A percentile compares a stretch with the other conserved stretches of the same genome.
These are phyloP conservation scores for Diutina catenulata DNA, from an alignment of 1,139 yeast genomes.

Conservation along the genomic window DNA sequence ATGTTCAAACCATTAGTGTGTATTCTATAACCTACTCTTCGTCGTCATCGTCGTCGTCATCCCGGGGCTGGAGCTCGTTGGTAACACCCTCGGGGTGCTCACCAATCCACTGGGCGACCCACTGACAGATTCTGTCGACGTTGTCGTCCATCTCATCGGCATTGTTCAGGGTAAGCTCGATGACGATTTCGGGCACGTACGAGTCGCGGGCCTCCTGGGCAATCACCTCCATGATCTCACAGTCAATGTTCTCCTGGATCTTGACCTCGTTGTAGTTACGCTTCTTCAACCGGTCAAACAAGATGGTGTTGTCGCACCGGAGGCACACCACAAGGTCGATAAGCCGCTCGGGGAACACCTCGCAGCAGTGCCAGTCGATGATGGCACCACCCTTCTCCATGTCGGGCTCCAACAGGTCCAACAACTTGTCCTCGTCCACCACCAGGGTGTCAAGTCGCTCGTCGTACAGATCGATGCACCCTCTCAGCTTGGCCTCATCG, in stretches of 20 bases:
- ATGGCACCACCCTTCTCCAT: slow-evolving; percentile 76
- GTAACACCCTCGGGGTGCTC: slow-evolving; percentile 34
- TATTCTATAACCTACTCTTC: slow-evolving; percentile 3
- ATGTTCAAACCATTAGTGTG: no score
- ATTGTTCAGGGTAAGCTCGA: slow-evolving; percentile 61
- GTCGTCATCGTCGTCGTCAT: slow-evolving; percentile 5
- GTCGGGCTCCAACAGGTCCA: slow-evolving; percentile 72
- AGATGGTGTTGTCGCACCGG: slow-evolving; percentile 57
- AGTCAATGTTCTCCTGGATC: slow-evolving; percentile 85
- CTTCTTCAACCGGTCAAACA: slow-evolving; percentile 64
- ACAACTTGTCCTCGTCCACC: slow-evolving; percentile 82
- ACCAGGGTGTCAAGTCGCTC: slow-evolving; percentile 75
- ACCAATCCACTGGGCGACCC: slow-evolving; percentile 65
- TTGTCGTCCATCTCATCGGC: slow-evolving; percentile 73
- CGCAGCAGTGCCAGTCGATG: slow-evolving; percentile 97
- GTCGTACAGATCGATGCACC: slow-evolving; percentile 77
- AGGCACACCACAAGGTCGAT: slow-evolving; percentile 88
- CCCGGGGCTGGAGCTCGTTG: slow-evolving; percentile 14
- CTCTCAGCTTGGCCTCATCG: slow-evolving; percentile 68
- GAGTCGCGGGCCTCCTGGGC: slow-evolving; percentile 77
- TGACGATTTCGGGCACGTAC: slow-evolving; percentile 70
- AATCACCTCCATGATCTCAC: slow-evolving; percentile 93
- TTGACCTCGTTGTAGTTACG: slow-evolving; percentile 72
- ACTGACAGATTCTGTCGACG: slow-evolving; percentile 57
- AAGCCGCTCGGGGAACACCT: slow-evolving; percentile 83